Evolutionary conservation across 73 alveolate genomes (phyloP).

Genomic region (Symbiodinium pilosum): DNA sequence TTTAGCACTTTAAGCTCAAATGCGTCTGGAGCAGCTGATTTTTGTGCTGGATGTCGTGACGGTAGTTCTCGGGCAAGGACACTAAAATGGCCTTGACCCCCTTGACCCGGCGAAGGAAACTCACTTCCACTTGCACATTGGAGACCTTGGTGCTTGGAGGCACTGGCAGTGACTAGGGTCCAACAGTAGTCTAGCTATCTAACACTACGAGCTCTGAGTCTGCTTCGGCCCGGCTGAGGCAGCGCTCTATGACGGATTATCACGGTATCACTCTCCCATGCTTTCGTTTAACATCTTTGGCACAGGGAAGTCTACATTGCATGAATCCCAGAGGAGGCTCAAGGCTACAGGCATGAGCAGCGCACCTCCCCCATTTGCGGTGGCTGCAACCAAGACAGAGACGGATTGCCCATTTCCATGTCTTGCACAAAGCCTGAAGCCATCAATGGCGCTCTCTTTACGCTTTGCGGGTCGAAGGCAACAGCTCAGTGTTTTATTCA

Average conservation of each 20-base stretch:
- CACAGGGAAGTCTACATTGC: too few species aligned
- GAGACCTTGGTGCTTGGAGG: slow-evolving; percentile 43
- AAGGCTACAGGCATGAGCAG: too few species aligned
- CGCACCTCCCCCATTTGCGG: slow-evolving; percentile 84
- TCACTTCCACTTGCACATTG: slow-evolving; percentile 85
- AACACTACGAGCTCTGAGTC: too few species aligned
- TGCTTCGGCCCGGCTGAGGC: too few species aligned
- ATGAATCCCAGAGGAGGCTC: too few species aligned
- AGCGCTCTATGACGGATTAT: too few species aligned
- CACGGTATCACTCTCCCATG: too few species aligned
- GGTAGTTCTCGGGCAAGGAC: slow-evolving; percentile 85
- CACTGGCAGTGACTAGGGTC: too few species aligned
- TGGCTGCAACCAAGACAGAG: slow-evolving; percentile 85
- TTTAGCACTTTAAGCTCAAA: too few species aligned
- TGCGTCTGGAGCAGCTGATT: slow-evolving; percentile 68
- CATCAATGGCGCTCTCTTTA: not conserved
- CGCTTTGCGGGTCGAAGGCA: not conserved
- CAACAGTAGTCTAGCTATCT: too few species aligned
- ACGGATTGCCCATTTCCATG: slow-evolving; percentile 78
- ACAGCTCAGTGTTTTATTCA: not conserved
- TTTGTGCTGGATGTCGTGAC: slow-evolving; percentile 90
- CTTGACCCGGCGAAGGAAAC: slow-evolving; percentile 64
- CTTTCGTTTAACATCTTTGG: too few species aligned
- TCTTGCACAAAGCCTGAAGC: slow-evolving; percentile 42
- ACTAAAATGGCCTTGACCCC: slow-evolving; percentile 79